Base-by-base conservation (phyloP, 1,284 basidiomycete genomes). In the Puccinia horiana region DNA sequence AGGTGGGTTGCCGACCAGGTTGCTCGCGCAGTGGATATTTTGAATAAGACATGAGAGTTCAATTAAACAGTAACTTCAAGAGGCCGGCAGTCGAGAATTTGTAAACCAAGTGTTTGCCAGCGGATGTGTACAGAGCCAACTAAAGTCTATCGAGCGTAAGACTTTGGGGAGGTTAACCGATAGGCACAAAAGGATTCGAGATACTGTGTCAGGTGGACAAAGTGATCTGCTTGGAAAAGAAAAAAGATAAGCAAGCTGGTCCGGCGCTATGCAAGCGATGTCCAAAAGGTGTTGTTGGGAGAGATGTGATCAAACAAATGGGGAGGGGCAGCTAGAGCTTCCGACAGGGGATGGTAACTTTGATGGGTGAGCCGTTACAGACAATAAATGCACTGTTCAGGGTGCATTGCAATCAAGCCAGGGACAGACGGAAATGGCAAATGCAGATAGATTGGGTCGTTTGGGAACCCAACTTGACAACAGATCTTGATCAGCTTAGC, bases 221-320 rank as follows among this genome's bases (percentile, higher is more conserved):
- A n/a, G 37, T 16, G 40, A 69, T 44, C n/a, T 69, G 65, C 18
- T 69, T 42, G 44, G 65, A 40, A 69, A 44, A n/a, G 23, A 69
- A 37, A 69, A 29, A 69, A 63, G n/a, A 42, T 69, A 44, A 69
- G 65, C 42, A 69, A 69, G 23, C 65, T 37, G 44, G 65, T 44
- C 40, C n/a, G 18, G 29, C 65, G 47, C 65, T 23, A 26, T 42
- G 65, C 42, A 42, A 26, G 40, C 12, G 65, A 44, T 47, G 40
- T n/a, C n/a, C n/a, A 9, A 4, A 47, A 37, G 42, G 6, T 44
- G 49, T 26, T 69, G 42, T 47, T 44, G 58, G 26, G 61, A 65
- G 65, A 69, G 47, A 44, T 69, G 65, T 69, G 65, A 69, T 69
- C 65, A 69, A 69, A 69, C 65, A 69, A 69, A 47, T 26, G 42